A percentile compares a stretch with the other conserved stretches of the same genome.
Conservation (phyloP, 139 green algal genomes). For the Dunaliella sp. region DNA sequence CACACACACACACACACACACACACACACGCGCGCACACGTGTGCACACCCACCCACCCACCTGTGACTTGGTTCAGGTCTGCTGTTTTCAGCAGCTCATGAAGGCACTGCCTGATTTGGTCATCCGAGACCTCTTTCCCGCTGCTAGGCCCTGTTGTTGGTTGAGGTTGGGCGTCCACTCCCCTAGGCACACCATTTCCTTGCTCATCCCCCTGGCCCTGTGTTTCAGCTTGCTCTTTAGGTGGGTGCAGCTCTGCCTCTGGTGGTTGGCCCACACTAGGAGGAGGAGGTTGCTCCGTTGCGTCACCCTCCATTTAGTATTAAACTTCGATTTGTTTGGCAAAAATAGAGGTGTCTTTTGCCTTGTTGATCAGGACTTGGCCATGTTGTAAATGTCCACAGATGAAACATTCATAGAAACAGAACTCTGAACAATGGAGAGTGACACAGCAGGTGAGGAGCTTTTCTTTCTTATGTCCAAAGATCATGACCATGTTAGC, state of each 20-base stretch:
- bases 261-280: background rate
- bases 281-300: background rate
- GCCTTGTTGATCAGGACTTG: background rate
- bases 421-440: background rate
- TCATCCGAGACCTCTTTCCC: slow-evolving; percentile 23
- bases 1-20: too few species aligned
- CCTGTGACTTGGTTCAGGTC: slow-evolving; percentile 59
- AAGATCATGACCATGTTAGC: background rate
- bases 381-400: background rate
- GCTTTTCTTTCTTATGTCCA: background rate
- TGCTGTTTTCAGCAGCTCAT: slow-evolving; percentile 35
- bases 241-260: background rate
- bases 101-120: slow-evolving; percentile 31
- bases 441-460: background rate
- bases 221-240: background rate
- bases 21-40: too few species aligned
- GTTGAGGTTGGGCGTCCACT: background rate
- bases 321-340: background rate
- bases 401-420: background rate
- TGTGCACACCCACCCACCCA: background rate
- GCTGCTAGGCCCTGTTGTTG: background rate
- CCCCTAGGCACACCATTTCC: background rate
- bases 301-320: background rate
- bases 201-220: background rate
- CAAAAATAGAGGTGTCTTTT: too few species aligned